Conservation (phyloP, 2,329 filamentous ascomycete species). For the Acarospora socialis region DNA sequence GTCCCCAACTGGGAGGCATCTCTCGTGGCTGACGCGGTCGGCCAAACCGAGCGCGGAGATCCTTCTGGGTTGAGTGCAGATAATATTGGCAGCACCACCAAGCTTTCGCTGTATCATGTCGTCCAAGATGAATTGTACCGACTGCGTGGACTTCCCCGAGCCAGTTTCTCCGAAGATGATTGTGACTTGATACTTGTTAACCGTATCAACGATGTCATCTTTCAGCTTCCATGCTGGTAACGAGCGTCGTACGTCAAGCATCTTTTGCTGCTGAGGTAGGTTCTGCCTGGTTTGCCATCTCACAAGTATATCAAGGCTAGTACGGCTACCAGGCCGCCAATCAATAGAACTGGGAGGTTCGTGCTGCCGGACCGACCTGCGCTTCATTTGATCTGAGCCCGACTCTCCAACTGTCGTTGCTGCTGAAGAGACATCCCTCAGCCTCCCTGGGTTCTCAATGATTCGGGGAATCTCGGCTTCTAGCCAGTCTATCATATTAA, state of each 20-base stretch:
- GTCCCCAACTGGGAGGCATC: conserved; percentile 65
- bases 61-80: conserved; percentile 87
- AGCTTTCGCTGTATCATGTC: conserved; percentile 66
- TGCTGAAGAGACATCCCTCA: conserved; percentile 72
- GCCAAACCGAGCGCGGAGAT: conserved; percentile 91
- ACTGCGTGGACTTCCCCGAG: conserved; percentile 92
- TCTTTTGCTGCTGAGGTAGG: conserved; percentile 52
- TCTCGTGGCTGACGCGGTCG: conserved; percentile 85
- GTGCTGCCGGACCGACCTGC: conserved; percentile 18
- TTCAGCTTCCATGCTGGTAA: conserved; percentile 80
- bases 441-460: conserved; percentile 66
- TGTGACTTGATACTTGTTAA: conserved; percentile 68
- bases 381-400: conserved; percentile 3
- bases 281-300: conserved; percentile 58
- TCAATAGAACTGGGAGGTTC: conserved; percentile 45
- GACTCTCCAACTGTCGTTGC: conserved; percentile 51
- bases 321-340: conserved; percentile 44
- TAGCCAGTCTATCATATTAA: conserved; percentile 80
- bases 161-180: conserved; percentile 97
- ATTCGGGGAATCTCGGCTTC: conserved; percentile 73
- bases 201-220: conserved; percentile 60
- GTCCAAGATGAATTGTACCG: conserved; percentile 88
- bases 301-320: conserved; percentile 43
- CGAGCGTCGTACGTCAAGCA: conserved; percentile 56
- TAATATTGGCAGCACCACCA: conserved; percentile 69